Base-by-base conservation (phyloP, 148 eudicot genomes). In the Gaultheria prostrata region DNA sequence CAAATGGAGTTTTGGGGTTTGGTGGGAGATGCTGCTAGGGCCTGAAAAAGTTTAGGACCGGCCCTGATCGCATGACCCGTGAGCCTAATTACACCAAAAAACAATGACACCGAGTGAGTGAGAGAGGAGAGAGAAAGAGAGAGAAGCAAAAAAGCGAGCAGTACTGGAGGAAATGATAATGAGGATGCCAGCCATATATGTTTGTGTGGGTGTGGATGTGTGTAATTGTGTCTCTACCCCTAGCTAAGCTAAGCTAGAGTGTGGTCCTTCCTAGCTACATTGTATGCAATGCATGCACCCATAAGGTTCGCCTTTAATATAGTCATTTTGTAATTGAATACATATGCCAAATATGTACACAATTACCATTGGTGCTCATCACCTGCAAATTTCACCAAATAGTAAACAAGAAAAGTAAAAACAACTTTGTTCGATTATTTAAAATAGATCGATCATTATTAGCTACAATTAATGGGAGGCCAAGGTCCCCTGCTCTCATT, bases 121-220 rank as follows among this genome's bases (percentile, higher is more conserved):
- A 24, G 13, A 24, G 33, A 26, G 30, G 30, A 26, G 32, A 26
- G 32, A 26, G 15, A 26, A 15, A 24, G 33, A 26, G 35, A 13
- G 35, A 12, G 20, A 11, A 12, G 65, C 2, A 12, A 67, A 63
- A 67, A 67, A 67, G 35, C 1, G 15, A 26, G 28, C 72, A 67
- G 6, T 39, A 39, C 43, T 11, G 8, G 72, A 67, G 18, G 72
- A 28, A 67, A 67, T 26, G 35, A 67, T 67, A 0, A 67, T 13
- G 72, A 67, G 72, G 35, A 30, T 28, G 39, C 33, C 32, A 24
- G 70, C 71, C 71, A 61, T 17, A 30, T 67, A 30, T 67, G 72
- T 67, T 28, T 67, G 72, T 67, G 72, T 39, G 33, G 72, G 33
- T 67, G 72, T 67, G 70, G 70, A 39, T 30, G 72, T 67, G 71